These are phyloP conservation scores for Aspergillus quadrilineatus DNA, from an alignment of 2,329 filamentous ascomycete species.

Conservation along the genomic window DNA sequence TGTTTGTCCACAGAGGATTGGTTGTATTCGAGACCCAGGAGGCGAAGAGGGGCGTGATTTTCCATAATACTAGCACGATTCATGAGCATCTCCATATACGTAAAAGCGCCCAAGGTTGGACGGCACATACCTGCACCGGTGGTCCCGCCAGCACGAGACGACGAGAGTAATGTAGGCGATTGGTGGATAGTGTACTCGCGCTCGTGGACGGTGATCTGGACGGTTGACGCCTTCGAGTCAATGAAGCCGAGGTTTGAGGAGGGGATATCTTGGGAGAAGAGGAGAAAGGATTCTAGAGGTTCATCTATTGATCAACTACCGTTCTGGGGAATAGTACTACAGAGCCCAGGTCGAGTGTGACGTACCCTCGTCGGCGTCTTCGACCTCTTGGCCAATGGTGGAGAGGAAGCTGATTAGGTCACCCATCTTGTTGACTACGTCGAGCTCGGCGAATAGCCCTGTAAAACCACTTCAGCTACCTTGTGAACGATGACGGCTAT, in stretches of 20 bases:
- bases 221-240: conserved; percentile 63
- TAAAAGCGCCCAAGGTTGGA: neutral
- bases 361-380: conserved; percentile 62
- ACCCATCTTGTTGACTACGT: conserved; percentile 9
- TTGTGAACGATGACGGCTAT: too few relatives aligned
- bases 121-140: conserved; percentile 63
- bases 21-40: conserved; percentile 66
- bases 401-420: conserved; percentile 37
- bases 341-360: neutral
- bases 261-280: conserved; percentile 75
- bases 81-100: neutral
- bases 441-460: too few relatives aligned
- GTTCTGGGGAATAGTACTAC: neutral
- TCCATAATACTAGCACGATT: conserved; percentile 73
- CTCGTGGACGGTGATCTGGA: conserved; percentile 68
- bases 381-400: conserved; percentile 52
- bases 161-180: conserved; percentile 77
- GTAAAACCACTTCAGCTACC: too few relatives aligned
- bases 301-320: neutral
- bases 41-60: conserved; percentile 79
- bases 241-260: conserved; percentile 82
- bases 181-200: conserved; percentile 76
- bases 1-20: conserved; percentile 62
- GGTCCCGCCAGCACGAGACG: conserved; percentile 69
- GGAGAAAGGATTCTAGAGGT: conserved; percentile 77